Conservation (phyloP, 257 asterid species). For the Leonotis leonurus region DNA sequence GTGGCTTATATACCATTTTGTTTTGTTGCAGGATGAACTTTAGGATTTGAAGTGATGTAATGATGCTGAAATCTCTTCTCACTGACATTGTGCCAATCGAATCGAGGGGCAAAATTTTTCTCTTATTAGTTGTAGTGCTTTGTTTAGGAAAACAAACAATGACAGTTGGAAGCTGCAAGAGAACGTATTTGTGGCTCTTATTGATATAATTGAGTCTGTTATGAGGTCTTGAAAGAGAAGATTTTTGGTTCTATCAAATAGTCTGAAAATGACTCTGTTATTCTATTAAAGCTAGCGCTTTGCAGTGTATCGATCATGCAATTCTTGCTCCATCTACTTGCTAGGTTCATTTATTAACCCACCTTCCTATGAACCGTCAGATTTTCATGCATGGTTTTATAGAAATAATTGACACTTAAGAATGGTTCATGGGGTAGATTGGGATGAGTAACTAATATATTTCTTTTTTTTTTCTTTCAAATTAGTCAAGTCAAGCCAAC, state of each 20-base stretch:
- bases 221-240: no score
- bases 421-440: no score
- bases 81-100: no score
- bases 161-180: conserved; percentile 32
- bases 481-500: no score
- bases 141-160: conserved; percentile 19
- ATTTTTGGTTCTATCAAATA: conserved; percentile 4
- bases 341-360: no score
- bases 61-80: conserved; percentile 3
- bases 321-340: no score
- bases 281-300: background rate
- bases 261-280: background rate
- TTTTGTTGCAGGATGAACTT: conserved; percentile 64
- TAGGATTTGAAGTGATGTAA: conserved; percentile 22
- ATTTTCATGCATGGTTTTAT: no score
- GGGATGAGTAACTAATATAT: no score
- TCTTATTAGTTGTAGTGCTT: conserved; percentile 24
- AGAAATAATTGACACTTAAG: no score
- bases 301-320: no score
- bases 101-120: conserved; percentile 1
- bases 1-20: background rate
- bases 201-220: conserved; percentile 19
- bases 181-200: conserved; percentile 17
- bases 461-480: no score
- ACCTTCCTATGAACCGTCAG: no score